phyloP scores from a whole-genome alignment of 2,329 filamentous ascomycete genomes.

The Volutella citrinella region DNA sequence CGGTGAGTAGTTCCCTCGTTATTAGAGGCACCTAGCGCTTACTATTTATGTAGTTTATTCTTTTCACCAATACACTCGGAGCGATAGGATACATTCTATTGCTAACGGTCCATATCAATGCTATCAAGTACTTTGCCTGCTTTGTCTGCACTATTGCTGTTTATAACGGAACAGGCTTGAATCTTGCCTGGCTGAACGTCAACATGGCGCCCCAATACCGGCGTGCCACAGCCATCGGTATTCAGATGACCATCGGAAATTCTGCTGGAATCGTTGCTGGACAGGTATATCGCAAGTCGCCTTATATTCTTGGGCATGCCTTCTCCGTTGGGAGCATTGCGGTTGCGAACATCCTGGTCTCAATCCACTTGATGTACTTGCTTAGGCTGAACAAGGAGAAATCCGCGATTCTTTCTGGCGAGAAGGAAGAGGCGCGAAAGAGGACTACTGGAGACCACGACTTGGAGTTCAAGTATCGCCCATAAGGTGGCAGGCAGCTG shows the following conservation, averaged over 20 bases:
- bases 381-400: slow-evolving; percentile 40
- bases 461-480: slow-evolving; percentile 46
- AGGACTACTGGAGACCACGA: slow-evolving; percentile 45
- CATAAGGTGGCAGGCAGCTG: too few relatives aligned
- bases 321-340: slow-evolving; percentile 11
- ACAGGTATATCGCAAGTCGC: slow-evolving; percentile 28
- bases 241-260: slow-evolving; percentile 34
- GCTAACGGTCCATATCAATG: slow-evolving; percentile 44
- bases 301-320: slow-evolving; percentile 11
- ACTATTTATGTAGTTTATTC: too few relatives aligned
- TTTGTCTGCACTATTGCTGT: slow-evolving; percentile 43
- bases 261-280: slow-evolving; percentile 35
- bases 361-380: slow-evolving; percentile 40
- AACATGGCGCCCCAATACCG: slow-evolving; percentile 41
- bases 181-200: slow-evolving; percentile 41
- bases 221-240: slow-evolving; percentile 40
- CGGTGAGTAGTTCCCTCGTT: too few relatives aligned
- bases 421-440: slow-evolving; percentile 41
- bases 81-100: slow-evolving; percentile 47
- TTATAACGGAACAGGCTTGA: slow-evolving; percentile 42
- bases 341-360: slow-evolving; percentile 34
- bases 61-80: slow-evolving; percentile 49
- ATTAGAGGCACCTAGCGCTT: too few relatives aligned
- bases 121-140: slow-evolving; percentile 44
- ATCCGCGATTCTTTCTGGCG: slow-evolving; percentile 33